Conservation (phyloP, 495 filamentous ascomycete species). For the Penicillium crystallinum region DNA sequence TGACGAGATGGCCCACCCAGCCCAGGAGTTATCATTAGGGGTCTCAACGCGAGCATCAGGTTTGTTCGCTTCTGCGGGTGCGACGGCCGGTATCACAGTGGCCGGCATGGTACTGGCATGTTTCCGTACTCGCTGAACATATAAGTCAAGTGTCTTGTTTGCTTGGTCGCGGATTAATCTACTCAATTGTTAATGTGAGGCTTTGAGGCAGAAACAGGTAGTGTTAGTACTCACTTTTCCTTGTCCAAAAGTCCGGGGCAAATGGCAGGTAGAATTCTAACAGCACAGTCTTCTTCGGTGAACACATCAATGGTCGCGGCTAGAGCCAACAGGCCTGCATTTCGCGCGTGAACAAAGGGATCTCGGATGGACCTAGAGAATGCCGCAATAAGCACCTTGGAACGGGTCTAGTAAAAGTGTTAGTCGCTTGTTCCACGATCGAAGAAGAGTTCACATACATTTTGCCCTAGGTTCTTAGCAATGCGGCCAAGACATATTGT, state of each 20-base stretch:
- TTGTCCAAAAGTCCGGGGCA: slow-evolving; percentile 81
- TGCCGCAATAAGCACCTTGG: slow-evolving; percentile 88
- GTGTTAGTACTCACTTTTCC: slow-evolving; percentile 56
- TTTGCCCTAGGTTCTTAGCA: slow-evolving; percentile 75
- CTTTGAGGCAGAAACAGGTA: not conserved
- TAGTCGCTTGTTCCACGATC: slow-evolving; percentile 3
- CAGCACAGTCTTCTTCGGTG: slow-evolving; percentile 84
- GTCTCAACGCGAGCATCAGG: slow-evolving; percentile 65
- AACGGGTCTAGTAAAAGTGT: slow-evolving; percentile 50
- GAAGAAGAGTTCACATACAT: slow-evolving; percentile 40
- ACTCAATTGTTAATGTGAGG: not conserved
- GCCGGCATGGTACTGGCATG: slow-evolving; percentile 75
- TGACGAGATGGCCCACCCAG: slow-evolving; percentile 97
- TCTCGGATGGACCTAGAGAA: slow-evolving; percentile 85
- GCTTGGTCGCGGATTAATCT: slow-evolving; percentile 83
- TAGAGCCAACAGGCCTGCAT: slow-evolving; percentile 80
- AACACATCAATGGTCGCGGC: slow-evolving; percentile 81
- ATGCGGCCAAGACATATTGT: slow-evolving; percentile 97
- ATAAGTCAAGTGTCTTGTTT: slow-evolving; percentile 84
- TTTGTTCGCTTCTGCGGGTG: slow-evolving; percentile 33
- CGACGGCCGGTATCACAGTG: slow-evolving; percentile 53
- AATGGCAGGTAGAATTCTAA: slow-evolving; percentile 72
- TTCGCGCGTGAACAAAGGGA: slow-evolving; percentile 89
- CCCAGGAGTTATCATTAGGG: slow-evolving; percentile 71
- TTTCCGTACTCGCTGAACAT: slow-evolving; percentile 78